Percentiles rank a stretch among this genome's conserved stretches.
These are phyloP conservation scores for Stephania japonica DNA, from an alignment of 164 flowering plant genomes.

Conservation along the genomic window DNA sequence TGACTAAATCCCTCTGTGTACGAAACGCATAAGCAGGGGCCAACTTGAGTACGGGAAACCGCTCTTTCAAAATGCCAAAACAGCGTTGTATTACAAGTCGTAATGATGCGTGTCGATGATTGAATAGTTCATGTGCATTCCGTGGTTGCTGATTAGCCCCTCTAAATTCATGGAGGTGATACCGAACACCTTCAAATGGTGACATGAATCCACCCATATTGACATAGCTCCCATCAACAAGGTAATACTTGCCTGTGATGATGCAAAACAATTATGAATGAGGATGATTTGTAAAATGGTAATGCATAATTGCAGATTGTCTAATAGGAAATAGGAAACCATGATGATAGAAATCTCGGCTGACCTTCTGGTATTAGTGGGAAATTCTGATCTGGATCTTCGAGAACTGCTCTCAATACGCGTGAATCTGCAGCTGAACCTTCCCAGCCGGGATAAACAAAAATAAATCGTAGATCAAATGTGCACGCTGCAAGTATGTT, in stretches of 20 bases:
- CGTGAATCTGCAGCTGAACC: constrained; percentile 74
- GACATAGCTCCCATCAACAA: constrained; percentile 53
- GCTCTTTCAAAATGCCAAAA: constrained; percentile 42
- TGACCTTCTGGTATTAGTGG: constrained; percentile 66
- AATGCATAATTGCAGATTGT: not conserved
- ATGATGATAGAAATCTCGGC: not conserved
- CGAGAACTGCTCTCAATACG: constrained; percentile 57
- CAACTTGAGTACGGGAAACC: constrained; percentile 70
- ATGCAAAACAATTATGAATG: not conserved
- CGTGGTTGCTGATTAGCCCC: constrained; percentile 59
- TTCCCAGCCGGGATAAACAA: constrained; percentile 85
- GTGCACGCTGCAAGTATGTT: constrained; percentile 85
- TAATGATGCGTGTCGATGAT: constrained; percentile 63
- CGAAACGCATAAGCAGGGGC: constrained; percentile 67
- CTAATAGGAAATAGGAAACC: not conserved
- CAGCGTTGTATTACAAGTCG: constrained; percentile 41
- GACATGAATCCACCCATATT: constrained; percentile 62
- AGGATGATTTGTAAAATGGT: not conserved
- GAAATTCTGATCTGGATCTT: constrained; percentile 72
- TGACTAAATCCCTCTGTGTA: constrained; percentile 69
- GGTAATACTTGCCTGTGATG: constrained; percentile 63
- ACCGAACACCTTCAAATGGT: constrained; percentile 54
- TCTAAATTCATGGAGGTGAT: constrained; percentile 42
- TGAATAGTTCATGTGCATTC: constrained; percentile 60
- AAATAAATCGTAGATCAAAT: constrained; percentile 71